phyloP scores from a whole-genome alignment of 139 green algal species.

The Volvox reticuliferus region DNA sequence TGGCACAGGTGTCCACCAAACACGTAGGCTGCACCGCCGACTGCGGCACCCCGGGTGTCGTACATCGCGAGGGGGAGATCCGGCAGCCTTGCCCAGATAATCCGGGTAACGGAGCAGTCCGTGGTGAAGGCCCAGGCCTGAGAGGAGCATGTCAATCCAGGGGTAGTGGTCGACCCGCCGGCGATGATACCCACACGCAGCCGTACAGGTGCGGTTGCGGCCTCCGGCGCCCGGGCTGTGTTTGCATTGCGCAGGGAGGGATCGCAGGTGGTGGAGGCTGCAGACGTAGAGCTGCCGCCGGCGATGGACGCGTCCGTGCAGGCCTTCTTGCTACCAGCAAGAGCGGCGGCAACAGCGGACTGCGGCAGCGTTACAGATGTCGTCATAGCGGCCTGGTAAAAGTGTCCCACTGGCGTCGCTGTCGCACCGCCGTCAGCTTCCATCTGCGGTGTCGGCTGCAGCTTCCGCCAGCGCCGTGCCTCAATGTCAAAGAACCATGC shows the following conservation, averaged over 20 bases:
- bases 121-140: slow-evolving; percentile 51
- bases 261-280: no score
- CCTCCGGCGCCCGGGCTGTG: no score
- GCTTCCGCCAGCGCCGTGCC: not conserved
- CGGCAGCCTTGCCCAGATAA: slow-evolving; percentile 50
- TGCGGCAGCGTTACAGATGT: not conserved
- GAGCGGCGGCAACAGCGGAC: not conserved
- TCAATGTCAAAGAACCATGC: slow-evolving; percentile 52
- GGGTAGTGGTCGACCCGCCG: slow-evolving; percentile 48
- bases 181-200: slow-evolving; percentile 40
- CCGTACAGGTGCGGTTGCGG: not conserved
- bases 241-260: no score
- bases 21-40: not conserved
- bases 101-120: slow-evolving; percentile 34
- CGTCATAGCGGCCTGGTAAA: slow-evolving; percentile 33
- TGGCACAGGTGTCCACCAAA: slow-evolving; percentile 59
- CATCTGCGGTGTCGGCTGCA: not conserved
- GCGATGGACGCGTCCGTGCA: no score
- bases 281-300: no score
- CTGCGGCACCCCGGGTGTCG: slow-evolving; percentile 31
- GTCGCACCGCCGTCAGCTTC: not conserved
- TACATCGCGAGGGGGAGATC: slow-evolving; percentile 51
- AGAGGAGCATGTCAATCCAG: slow-evolving; percentile 40
- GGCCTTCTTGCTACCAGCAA: not conserved
- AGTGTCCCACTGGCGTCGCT: not conserved